Base-by-base conservation (phyloP, 1,284 basidiomycete genomes). In the Cryptococcus sp. region DNA sequence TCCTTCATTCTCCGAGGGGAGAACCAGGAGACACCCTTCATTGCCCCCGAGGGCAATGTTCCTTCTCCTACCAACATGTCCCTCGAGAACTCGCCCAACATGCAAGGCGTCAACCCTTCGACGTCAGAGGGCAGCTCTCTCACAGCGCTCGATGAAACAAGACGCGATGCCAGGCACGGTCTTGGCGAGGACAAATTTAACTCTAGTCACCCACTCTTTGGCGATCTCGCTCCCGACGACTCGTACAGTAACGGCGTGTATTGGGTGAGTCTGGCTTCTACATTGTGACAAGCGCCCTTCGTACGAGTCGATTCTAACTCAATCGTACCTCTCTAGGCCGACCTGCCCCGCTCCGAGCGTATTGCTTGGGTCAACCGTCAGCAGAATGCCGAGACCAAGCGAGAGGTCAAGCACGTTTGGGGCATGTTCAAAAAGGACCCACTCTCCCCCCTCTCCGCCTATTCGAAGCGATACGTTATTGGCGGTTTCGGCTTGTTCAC, bases 401-500 rank as follows among this genome's bases (percentile, higher is more conserved):
- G 80, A 45, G 83, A 84, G 70, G 62, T 81, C 46, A 59, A 54
- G 25, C 67, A 73, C 49, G 67, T 83, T 46, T 76, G 81, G 52
- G 29, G 62, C 29, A 81, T 83, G 80, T 80, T 82, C 75, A 83
- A 83, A 72, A 66, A 67, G 53, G 82, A 83, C 64, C 77, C 77
- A 3, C 58, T 79, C 8, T 76, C 74, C 29, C 81, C 81, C 11
- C 44, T 82, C 37, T 57, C 60, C 11, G 73, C 75, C 40, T 84
- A 84, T 76, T 82, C 72, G 59, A 54, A 56, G 54, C 77, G 78
- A 67, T 83, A 83, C 62, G 81, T 83, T 48, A 67, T 82, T 51
- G 80, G 78, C 48, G 82, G 82, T 62, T 78, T 83, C 69, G 82
- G 82, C 59, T 78, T 83, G 51, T 83, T 83, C 66, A 81, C 81